Evolutionary conservation across 345 rosid species (phyloP).

Genomic region (Boechera stricta): DNA sequence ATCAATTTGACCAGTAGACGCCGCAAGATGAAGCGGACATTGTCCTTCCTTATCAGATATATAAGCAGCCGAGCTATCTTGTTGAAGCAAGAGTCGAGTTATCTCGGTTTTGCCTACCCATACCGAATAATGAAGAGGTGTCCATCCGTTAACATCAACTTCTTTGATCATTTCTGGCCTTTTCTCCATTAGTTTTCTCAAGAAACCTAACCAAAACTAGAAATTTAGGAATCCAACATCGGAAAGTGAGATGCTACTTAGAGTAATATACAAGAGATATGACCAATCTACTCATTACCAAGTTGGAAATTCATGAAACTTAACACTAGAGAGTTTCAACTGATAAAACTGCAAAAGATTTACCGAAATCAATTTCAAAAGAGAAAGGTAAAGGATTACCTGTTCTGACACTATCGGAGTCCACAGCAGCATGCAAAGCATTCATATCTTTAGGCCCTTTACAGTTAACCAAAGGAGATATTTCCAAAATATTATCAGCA

Average conservation of each 20-base stretch:
- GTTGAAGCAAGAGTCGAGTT: conserved; percentile 27
- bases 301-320: neutral
- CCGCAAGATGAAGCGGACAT: conserved; percentile 41
- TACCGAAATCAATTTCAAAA: neutral
- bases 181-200: conserved; percentile 19
- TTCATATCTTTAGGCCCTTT: conserved; percentile 35
- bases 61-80: conserved; percentile 37
- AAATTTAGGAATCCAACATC: neutral
- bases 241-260: neutral
- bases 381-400: neutral
- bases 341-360: neutral
- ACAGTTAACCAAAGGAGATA: neutral
- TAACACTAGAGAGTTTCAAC: neutral
- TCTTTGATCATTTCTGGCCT: conserved; percentile 35
- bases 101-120: conserved; percentile 22
- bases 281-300: neutral
- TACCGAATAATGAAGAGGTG: conserved; percentile 39
- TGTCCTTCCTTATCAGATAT: conserved; percentile 34
- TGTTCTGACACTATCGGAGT: conserved; percentile 4
- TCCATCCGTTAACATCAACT: conserved; percentile 35
- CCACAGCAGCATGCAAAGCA: conserved; percentile 36
- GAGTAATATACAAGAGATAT: neutral
- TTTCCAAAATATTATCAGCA: conserved; percentile 31
- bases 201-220: conserved; percentile 25
- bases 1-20: conserved; percentile 3